These are phyloP conservation scores for Dionaea muscipula DNA, from an alignment of 179 eudicot genomes.

Conservation along the genomic window DNA sequence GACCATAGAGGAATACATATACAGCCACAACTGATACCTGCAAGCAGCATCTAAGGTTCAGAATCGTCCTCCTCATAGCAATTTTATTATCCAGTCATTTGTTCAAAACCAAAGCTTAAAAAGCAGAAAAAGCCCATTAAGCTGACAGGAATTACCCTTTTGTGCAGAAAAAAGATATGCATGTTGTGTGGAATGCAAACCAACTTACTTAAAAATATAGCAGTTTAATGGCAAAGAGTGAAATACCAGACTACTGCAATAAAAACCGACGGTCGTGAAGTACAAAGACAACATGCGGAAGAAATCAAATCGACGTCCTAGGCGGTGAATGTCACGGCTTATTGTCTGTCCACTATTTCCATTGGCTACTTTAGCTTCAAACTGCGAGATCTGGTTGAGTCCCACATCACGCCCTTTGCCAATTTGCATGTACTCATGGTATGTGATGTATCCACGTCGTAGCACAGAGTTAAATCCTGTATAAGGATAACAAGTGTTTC, in stretches of 20 bases:
- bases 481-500: constrained; percentile 8
- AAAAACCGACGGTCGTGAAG: constrained; percentile 85
- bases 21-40: constrained; percentile 81
- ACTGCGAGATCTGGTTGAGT: constrained; percentile 79
- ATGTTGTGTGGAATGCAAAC: background rate
- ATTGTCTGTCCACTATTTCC: constrained; percentile 95
- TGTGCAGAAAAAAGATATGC: background rate
- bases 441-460: constrained; percentile 68
- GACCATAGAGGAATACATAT: constrained; percentile 87
- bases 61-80: background rate
- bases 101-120: background rate
- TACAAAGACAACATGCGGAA: constrained; percentile 93
- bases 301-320: constrained; percentile 84
- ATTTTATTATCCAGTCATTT: background rate
- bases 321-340: constrained; percentile 85
- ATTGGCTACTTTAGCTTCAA: constrained; percentile 94
- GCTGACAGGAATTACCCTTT: background rate
- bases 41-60: constrained; percentile 10
- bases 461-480: constrained; percentile 73
- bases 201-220: no score
- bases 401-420: constrained; percentile 99
- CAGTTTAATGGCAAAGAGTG: background rate
- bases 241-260: constrained; percentile 70
- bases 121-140: background rate
- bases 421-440: constrained; percentile 92